Conservation (phyloP, 1,284 basidiomycete genomes). For the Ganoderma lingzhi region DNA sequence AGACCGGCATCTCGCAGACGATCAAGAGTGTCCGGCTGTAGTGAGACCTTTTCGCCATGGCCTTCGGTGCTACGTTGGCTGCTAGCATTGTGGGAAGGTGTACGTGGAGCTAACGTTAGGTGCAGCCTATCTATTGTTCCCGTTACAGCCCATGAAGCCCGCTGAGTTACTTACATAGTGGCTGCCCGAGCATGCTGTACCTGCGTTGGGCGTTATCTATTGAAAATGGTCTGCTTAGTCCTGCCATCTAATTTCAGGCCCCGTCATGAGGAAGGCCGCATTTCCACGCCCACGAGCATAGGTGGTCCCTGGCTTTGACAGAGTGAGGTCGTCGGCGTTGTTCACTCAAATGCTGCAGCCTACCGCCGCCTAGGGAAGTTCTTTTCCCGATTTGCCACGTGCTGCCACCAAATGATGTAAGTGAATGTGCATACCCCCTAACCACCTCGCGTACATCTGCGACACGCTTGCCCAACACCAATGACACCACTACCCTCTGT, state of each 20-base stretch:
- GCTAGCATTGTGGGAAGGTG: not conserved
- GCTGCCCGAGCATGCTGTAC: not conserved
- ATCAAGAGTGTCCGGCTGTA: slow-evolving; percentile 82
- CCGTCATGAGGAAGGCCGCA: not conserved
- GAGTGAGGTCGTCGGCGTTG: not conserved
- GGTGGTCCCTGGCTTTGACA: not conserved
- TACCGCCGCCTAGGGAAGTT: not conserved
- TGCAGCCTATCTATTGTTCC: not conserved
- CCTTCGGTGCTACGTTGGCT: not conserved
- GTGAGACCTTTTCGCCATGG: not conserved
- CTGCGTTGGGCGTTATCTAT: not conserved
- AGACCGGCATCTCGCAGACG: slow-evolving; percentile 86
- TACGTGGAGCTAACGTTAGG: not conserved
- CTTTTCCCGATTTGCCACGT: not conserved
- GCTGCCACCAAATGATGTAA: not conserved
- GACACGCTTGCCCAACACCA: not conserved
- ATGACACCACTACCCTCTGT: not conserved
- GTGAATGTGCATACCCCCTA: not conserved
- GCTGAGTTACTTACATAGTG: not conserved
- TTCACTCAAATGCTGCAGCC: not conserved
- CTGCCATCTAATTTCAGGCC: not conserved
- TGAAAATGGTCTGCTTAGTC: not conserved
- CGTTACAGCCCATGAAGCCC: not conserved
- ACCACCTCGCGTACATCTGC: not conserved
- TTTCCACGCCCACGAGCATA: not conserved